Conservation (phyloP, 129 eudicot species). For the Arctium lappa region DNA sequence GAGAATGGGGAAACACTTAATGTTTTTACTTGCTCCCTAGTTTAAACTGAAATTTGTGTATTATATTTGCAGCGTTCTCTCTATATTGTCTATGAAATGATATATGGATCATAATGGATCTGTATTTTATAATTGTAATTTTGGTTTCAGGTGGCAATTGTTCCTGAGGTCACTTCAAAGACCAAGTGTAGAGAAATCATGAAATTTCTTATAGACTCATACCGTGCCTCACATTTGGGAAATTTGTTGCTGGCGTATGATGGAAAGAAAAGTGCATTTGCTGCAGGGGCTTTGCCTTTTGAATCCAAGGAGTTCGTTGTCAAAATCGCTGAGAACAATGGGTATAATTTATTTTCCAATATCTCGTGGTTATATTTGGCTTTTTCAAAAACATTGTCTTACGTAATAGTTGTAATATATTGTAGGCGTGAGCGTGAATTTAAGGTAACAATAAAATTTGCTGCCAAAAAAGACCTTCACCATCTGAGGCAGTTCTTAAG, state of each 20-base stretch:
- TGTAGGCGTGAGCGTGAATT: constrained; percentile 54
- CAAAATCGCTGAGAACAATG: constrained; percentile 30
- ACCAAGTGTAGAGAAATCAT: constrained; percentile 48
- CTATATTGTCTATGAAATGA: background rate
- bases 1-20: background rate
- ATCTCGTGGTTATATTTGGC: background rate
- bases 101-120: background rate
- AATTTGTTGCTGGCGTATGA: constrained; percentile 58
- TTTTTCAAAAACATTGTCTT: background rate
- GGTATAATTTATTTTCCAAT: background rate
- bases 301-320: constrained; percentile 61
- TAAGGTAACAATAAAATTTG: constrained; percentile 65
- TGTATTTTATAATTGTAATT: background rate
- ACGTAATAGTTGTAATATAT: background rate
- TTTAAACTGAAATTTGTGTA: background rate
- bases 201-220: constrained; percentile 26
- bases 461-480: constrained; percentile 50
- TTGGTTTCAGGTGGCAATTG: constrained; percentile 59
- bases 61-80: background rate
- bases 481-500: constrained; percentile 45
- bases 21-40: background rate
- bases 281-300: constrained; percentile 71
- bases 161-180: constrained; percentile 69
- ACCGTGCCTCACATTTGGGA: constrained; percentile 46
- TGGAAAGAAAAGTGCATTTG: constrained; percentile 66